phyloP scores from a whole-genome alignment of 495 filamentous ascomycete species.

The Neurospora tetrasperma region DNA sequence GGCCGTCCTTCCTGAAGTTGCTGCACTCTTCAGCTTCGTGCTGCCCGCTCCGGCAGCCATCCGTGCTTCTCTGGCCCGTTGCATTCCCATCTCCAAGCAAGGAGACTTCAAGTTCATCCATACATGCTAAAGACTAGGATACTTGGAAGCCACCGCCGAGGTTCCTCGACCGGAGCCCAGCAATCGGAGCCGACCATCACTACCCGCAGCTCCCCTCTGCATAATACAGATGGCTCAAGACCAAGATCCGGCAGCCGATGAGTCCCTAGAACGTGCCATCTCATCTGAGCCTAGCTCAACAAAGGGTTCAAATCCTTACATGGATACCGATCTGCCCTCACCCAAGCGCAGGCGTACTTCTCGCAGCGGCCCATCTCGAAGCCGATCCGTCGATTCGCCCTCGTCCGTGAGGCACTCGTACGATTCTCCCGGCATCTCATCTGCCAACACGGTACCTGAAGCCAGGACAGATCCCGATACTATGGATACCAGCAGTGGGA shows the following conservation, averaged over 20 bases:
- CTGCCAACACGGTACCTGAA: constrained; percentile 12
- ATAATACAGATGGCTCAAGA: constrained; percentile 42
- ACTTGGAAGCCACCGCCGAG: constrained; percentile 26
- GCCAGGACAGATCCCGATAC: constrained; percentile 25
- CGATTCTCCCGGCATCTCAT: constrained; percentile 17
- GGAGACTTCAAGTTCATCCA: neutral
- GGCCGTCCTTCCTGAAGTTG: neutral
- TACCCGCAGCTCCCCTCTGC: constrained; percentile 13
- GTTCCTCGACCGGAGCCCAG: constrained; percentile 25
- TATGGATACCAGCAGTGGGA: constrained; percentile 10
- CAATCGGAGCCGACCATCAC: constrained; percentile 5
- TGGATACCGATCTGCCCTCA: constrained; percentile 40
- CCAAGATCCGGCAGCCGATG: constrained; percentile 32
- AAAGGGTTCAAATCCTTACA: constrained; percentile 43
- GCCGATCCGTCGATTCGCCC: constrained; percentile 30
- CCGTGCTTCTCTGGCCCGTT: neutral
- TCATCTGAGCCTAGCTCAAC: constrained; percentile 51
- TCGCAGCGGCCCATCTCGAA: constrained; percentile 29
- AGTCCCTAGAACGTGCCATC: constrained; percentile 45
- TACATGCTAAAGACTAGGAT: constrained; percentile 26
- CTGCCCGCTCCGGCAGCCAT: neutral
- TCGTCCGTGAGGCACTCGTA: neutral
- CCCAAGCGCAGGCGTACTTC: constrained; percentile 43
- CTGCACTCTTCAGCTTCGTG: neutral
- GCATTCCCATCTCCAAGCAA: neutral